Base-by-base conservation (phyloP, 192 early-diverging fungal genomes). In the Haplosporangium gracile region DNA sequence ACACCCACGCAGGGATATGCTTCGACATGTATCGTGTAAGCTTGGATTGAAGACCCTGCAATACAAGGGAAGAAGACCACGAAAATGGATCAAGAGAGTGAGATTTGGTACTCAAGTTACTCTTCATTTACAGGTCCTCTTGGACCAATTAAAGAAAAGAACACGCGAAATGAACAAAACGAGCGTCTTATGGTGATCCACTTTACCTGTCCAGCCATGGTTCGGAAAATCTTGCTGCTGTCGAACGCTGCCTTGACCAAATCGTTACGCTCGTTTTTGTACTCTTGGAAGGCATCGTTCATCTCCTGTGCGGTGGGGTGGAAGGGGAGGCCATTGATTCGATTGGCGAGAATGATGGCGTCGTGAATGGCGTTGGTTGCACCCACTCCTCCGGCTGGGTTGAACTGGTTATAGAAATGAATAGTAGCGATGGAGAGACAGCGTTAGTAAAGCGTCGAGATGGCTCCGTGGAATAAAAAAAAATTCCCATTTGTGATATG, bases 301-400 rank as follows among this genome's bases (percentile, higher is more conserved):
- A 43, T 53, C 1, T 74, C 60, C 16, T 70, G 16, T 5, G 51
- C 72, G 26, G 24, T 53, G 5, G 60, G 22, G 0, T 42, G 26
- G 15, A 73, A 74, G 5, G 24, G 5, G 8, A 73, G 57, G 20
- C 70, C 32, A 47, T 43, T 63, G 40, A 82, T 82, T 68, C 51
- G 76, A 26, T 82, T 82, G 38, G 80, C 80, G 3, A 82, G 72
- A 11, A 36, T 32, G 1, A 79, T 29, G 11, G 82, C 82, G 42
- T 83, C 82, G 2, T 83, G 82, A 72, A 83, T 83, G 0, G 76
- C 82, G 8, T n/a, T 51, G 0, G 43, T 8, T 22, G 76, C 76
- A 32, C 72, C 72, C n/a, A 32, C 26, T 9, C 43, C 72, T 53
- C 51, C 51, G 18, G 51, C 51, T 53, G 51, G 51, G 51, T 53